Evolutionary conservation across 1,139 yeast genomes (phyloP).

Genomic region (Candida tropicalis): DNA sequence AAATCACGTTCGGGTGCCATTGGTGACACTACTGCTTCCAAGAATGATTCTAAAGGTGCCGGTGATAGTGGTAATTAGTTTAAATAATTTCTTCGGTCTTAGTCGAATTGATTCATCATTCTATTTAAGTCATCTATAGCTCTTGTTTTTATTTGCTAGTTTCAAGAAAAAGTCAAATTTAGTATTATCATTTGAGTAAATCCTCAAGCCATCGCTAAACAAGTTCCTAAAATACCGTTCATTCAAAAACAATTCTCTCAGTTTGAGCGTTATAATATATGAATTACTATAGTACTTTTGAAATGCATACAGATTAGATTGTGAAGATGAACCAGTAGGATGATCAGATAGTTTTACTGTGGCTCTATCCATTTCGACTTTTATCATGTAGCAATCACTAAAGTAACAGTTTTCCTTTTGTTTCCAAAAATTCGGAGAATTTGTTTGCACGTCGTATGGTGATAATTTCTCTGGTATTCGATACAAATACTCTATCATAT

Average conservation of each 20-base stretch:
- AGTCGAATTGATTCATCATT: too few species aligned
- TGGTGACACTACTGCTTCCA: constrained; percentile 23
- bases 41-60: constrained; percentile 44
- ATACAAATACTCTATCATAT: constrained; percentile 10
- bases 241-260: constrained; percentile 6
- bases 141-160: not conserved
- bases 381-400: not conserved
- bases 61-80: constrained; percentile 30
- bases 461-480: constrained; percentile 19
- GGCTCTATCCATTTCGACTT: not conserved
- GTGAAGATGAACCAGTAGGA: not conserved
- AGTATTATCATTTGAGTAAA: not conserved
- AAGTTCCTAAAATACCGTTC: constrained; percentile 9
- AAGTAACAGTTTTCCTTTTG: constrained; percentile 3
- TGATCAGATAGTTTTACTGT: not conserved
- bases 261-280: constrained; percentile 5
- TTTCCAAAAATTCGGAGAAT: not conserved
- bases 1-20: constrained; percentile 32
- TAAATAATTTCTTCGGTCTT: not conserved
- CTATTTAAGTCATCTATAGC: not conserved
- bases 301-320: not conserved
- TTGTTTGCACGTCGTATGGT: constrained; percentile 18
- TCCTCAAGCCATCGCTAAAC: constrained; percentile 7
- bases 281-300: not conserved
- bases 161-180: constrained; percentile 3